These are phyloP conservation scores for Thalassiosira hispida DNA, from an alignment of 352 stramenopile genomes.

Conservation along the genomic window DNA sequence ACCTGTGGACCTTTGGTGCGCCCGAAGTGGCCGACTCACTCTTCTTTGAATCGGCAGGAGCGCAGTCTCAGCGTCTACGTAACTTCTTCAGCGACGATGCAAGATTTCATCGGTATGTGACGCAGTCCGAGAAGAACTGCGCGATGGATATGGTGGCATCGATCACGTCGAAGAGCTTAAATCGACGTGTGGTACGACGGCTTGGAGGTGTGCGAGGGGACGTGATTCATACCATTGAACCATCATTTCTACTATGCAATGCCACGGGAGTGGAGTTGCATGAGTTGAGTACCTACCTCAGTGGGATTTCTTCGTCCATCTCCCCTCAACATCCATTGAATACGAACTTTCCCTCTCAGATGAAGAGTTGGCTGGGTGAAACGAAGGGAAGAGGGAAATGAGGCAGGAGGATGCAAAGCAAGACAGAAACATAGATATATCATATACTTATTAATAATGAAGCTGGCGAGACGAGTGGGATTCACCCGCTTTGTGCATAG, in stretches of 20 bases:
- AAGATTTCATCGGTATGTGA: conserved; percentile 58
- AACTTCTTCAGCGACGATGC: conserved; percentile 35
- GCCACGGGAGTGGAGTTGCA: conserved; percentile 28
- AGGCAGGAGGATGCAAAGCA: too few species aligned
- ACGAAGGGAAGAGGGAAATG: background rate
- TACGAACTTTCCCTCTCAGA: conserved; percentile 19
- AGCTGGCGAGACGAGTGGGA: too few species aligned
- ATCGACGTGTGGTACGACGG: conserved; percentile 19
- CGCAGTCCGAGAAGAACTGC: conserved; percentile 27
- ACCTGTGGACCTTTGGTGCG: conserved; percentile 62
- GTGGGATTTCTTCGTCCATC: conserved; percentile 8
- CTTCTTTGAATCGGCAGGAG: conserved; percentile 46
- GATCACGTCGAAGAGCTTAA: conserved; percentile 18
- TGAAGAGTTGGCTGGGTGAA: conserved; percentile 23
- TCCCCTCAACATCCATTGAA: conserved; percentile 5
- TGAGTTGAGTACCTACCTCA: conserved; percentile 12
- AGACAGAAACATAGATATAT: too few species aligned
- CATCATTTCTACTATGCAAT: conserved; percentile 9
- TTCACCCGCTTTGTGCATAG: too few species aligned
- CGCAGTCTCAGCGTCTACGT: conserved; percentile 14
- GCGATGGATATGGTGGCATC: conserved; percentile 23
- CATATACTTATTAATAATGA: too few species aligned
- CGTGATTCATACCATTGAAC: conserved; percentile 32
- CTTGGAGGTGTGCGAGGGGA: conserved; percentile 28
- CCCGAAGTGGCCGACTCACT: conserved; percentile 49